Evolutionary conservation across 163 green algal species (phyloP).

Genomic region (Chlorella variabilis): DNA sequence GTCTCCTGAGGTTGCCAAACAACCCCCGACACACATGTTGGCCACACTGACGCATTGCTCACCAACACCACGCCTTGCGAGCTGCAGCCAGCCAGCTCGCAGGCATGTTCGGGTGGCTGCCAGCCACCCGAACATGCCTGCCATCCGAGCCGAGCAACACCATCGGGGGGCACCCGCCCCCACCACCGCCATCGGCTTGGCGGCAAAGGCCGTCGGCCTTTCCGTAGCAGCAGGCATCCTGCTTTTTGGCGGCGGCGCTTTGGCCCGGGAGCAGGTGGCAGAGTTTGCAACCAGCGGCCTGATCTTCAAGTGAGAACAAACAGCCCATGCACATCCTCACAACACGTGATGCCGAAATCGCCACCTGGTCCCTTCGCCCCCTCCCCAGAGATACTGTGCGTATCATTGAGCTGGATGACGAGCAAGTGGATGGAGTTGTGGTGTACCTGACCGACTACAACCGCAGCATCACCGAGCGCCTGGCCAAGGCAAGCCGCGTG

Average conservation of each 20-base stretch:
- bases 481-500: conserved; percentile 65
- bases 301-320: conserved; percentile 41
- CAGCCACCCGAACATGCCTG: too few relatives aligned
- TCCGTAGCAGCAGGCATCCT: background rate
- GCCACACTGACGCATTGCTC: too few relatives aligned
- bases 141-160: too few relatives aligned
- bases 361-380: background rate
- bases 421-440: conserved; percentile 68
- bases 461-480: conserved; percentile 76
- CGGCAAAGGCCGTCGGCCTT: background rate
- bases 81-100: too few relatives aligned
- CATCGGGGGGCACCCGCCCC: too few relatives aligned
- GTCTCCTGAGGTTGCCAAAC: too few relatives aligned
- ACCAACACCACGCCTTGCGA: too few relatives aligned
- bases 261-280: conserved; percentile 34
- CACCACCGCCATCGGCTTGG: too few relatives aligned
- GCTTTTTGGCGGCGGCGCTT: background rate
- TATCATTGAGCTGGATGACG: conserved; percentile 42
- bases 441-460: conserved; percentile 88
- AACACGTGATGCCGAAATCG: too few relatives aligned
- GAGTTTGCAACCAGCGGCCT: conserved; percentile 48
- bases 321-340: too few relatives aligned
- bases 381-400: conserved; percentile 48
- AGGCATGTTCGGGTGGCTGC: too few relatives aligned
- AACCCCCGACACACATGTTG: too few relatives aligned